These are phyloP conservation scores for Verticillium tricorpus DNA, from an alignment of 2,329 filamentous ascomycete species.

Conservation along the genomic window DNA sequence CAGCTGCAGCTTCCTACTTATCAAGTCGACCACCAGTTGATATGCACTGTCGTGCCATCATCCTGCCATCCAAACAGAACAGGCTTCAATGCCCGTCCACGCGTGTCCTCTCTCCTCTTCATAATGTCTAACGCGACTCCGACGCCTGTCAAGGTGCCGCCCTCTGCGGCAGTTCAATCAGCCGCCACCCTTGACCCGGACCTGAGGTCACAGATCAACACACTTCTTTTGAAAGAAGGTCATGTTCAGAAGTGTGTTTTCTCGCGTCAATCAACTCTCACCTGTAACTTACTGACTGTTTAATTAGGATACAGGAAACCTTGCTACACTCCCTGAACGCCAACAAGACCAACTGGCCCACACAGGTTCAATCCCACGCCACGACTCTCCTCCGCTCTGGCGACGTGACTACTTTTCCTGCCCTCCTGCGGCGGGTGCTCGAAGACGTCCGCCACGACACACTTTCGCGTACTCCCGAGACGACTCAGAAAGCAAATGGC, in stretches of 20 bases:
- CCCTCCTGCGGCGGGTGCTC: slow-evolving; percentile 55
- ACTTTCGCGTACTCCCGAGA: slow-evolving; percentile 16
- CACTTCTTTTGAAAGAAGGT: slow-evolving; percentile 51
- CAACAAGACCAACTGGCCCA: slow-evolving; percentile 58
- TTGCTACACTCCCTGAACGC: slow-evolving; percentile 59
- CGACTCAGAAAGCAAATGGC: slow-evolving; percentile 21
- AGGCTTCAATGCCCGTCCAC: neutral
- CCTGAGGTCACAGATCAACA: slow-evolving; percentile 59
- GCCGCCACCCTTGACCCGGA: slow-evolving; percentile 58
- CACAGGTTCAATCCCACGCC: slow-evolving; percentile 54
- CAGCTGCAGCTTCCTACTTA: no score
- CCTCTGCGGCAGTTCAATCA: slow-evolving; percentile 55
- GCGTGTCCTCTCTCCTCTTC: slow-evolving; percentile 7
- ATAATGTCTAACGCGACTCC: slow-evolving; percentile 43
- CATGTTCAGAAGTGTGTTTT: slow-evolving; percentile 50
- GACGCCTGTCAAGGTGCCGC: slow-evolving; percentile 57
- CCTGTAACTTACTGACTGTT: no score
- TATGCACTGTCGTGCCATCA: no score
- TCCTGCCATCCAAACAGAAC: neutral
- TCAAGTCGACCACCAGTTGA: no score
- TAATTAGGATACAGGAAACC: slow-evolving; percentile 55
- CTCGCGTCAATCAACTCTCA: neutral
- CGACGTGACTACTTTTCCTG: slow-evolving; percentile 55
- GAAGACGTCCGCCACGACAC: slow-evolving; percentile 56
- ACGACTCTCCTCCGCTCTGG: slow-evolving; percentile 56